Conservation (phyloP, 2,329 filamentous ascomycete genomes). For the Colletotrichum sidae region DNA sequence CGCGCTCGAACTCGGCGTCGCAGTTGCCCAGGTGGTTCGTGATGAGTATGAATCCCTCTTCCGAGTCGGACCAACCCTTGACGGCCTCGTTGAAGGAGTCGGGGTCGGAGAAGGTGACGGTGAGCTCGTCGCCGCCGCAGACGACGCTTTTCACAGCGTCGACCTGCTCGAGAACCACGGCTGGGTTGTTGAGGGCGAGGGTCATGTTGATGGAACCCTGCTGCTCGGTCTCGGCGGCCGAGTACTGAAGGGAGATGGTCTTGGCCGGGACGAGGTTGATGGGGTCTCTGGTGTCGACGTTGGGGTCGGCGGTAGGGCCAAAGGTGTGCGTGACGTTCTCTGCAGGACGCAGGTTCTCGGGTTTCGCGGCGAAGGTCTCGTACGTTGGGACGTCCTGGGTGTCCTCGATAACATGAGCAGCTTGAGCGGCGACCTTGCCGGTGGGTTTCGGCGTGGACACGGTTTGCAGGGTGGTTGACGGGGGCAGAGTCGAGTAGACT, state of each 20-base stretch:
- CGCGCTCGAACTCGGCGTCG: conserved; percentile 52
- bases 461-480: conserved; percentile 7
- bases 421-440: conserved; percentile 10
- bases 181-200: conserved; percentile 39
- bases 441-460: conserved; percentile 14
- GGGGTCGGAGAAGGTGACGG: conserved; percentile 38
- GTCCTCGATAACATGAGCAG: conserved; percentile 26
- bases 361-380: conserved; percentile 24
- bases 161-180: conserved; percentile 40
- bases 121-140: conserved; percentile 33
- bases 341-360: conserved; percentile 40
- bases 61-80: conserved; percentile 35
- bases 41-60: conserved; percentile 49
- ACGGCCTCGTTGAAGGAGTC: conserved; percentile 38
- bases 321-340: conserved; percentile 43
- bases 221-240: conserved; percentile 22
- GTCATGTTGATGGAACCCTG: conserved; percentile 41
- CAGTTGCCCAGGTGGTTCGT: conserved; percentile 57
- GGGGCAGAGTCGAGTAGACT: background rate
- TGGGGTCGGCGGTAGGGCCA: conserved; percentile 30
- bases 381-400: conserved; percentile 21
- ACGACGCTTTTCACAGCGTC: conserved; percentile 36
- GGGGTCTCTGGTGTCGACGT: conserved; percentile 33
- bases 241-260: conserved; percentile 38
- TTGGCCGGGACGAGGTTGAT: conserved; percentile 39